Percentiles rank a stretch among this genome's conserved stretches.
These are phyloP conservation scores for Acanthamoeba culbertsoni DNA, from an alignment of 208 protist species.

Conservation along the genomic window DNA sequence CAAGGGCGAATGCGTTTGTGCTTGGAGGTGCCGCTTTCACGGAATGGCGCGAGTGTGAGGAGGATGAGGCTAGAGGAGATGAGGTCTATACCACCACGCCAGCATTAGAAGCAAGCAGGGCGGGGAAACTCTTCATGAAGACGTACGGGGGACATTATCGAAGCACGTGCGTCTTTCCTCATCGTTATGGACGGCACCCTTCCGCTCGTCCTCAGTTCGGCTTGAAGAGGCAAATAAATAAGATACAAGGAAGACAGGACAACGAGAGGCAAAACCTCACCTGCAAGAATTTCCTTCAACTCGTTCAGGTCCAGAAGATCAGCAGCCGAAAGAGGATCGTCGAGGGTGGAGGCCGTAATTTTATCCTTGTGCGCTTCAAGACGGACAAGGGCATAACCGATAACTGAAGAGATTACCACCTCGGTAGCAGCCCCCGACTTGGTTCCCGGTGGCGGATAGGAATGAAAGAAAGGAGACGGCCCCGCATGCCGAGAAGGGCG, in stretches of 20 bases:
- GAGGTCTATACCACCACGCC: not conserved
- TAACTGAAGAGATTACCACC: slow-evolving; percentile 20
- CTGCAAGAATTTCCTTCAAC: not conserved
- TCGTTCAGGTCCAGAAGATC: slow-evolving; percentile 4
- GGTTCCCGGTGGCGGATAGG: not conserved
- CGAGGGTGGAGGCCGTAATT: not conserved
- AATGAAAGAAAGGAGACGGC: not conserved
- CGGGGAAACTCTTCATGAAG: not conserved
- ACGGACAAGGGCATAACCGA: not conserved
- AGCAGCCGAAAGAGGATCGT: not conserved
- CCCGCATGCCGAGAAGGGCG: not conserved
- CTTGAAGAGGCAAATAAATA: not conserved
- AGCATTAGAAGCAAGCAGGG: not conserved
- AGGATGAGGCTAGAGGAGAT: not conserved
- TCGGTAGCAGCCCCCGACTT: not conserved
- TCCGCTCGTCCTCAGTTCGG: not conserved
- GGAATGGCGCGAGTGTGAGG: not conserved
- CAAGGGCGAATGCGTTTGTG: not conserved
- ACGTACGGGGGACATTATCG: not conserved
- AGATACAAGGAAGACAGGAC: not conserved
- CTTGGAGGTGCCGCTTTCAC: not conserved
- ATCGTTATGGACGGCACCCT: slow-evolving; percentile 3
- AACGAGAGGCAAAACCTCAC: not conserved
- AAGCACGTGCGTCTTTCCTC: not conserved
- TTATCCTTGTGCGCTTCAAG: slow-evolving; percentile 19